Evolutionary conservation across 1,139 yeast species (phyloP).

Genomic region (Hyphopichia burtonii): DNA sequence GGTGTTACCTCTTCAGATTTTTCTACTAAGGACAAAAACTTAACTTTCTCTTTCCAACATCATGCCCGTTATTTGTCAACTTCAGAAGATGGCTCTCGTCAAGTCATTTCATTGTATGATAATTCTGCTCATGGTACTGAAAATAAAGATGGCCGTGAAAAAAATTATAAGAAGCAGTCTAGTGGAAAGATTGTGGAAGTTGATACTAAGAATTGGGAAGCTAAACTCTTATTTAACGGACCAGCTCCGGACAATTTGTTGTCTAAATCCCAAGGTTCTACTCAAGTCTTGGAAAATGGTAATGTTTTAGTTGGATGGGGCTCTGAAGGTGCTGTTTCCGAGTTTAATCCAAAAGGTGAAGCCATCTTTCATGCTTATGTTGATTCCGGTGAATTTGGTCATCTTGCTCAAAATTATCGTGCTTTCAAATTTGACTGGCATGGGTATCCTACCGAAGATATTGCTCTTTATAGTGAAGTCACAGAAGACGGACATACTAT

Average conservation of each 20-base stretch:
- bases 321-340: constrained; percentile 37
- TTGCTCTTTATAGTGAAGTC: constrained; percentile 23
- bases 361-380: constrained; percentile 34
- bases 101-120: constrained; percentile 33
- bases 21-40: constrained; percentile 11
- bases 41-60: constrained; percentile 36
- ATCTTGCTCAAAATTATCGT: constrained; percentile 29
- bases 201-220: constrained; percentile 26
- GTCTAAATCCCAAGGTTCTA: constrained; percentile 38
- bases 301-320: constrained; percentile 42
- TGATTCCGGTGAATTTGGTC: constrained; percentile 28
- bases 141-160: constrained; percentile 22
- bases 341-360: constrained; percentile 24
- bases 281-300: constrained; percentile 34
- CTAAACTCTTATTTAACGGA: constrained; percentile 22
- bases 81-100: constrained; percentile 20
- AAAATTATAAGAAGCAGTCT: constrained; percentile 20
- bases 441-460: constrained; percentile 31
- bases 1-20: constrained; percentile 22
- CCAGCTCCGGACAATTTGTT: constrained; percentile 24
- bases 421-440: constrained; percentile 38
- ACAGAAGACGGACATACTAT: constrained; percentile 15
- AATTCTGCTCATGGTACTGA: constrained; percentile 39
- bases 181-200: constrained; percentile 36
- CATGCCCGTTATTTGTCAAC: constrained; percentile 31